Conservation (phyloP, 352 stramenopile species). For the Phytopythium sindhum region DNA sequence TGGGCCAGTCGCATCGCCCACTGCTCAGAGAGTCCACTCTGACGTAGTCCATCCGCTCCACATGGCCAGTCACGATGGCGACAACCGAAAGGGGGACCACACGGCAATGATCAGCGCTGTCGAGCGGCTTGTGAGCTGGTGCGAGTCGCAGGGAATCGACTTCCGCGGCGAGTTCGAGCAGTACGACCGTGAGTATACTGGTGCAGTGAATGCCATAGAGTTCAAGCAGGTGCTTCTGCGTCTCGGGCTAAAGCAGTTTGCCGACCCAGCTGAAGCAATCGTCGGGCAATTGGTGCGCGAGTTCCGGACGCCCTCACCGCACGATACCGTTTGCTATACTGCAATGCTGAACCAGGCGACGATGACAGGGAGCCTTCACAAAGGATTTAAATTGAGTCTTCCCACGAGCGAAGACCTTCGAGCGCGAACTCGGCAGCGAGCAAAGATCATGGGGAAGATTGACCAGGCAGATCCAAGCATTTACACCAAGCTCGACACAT, state of each 20-base stretch:
- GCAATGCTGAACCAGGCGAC: conserved; percentile 25
- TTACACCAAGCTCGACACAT: conserved; percentile 37
- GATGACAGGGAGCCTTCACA: background rate
- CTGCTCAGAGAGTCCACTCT: background rate
- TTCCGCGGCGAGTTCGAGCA: conserved; percentile 49
- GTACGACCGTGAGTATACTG: conserved; percentile 39
- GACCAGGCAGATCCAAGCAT: conserved; percentile 15
- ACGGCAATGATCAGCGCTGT: conserved; percentile 3
- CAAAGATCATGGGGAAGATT: conserved; percentile 28
- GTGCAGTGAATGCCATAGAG: conserved; percentile 36
- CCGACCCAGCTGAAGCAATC: conserved; percentile 23
- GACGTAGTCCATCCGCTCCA: background rate
- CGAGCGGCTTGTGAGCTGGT: conserved; percentile 26
- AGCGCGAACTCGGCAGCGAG: conserved; percentile 33
- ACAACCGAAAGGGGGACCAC: background rate
- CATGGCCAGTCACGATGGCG: background rate
- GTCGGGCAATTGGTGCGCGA: conserved; percentile 59
- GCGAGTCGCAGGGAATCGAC: conserved; percentile 41
- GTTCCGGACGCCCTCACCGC: conserved; percentile 24
- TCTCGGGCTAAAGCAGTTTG: conserved; percentile 26
- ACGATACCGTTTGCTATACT: conserved; percentile 40
- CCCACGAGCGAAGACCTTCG: conserved; percentile 40
- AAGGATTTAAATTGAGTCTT: conserved; percentile 20
- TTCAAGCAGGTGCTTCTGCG: conserved; percentile 54
- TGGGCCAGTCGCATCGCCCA: background rate